Base-by-base conservation (phyloP, 1,139 yeast genomes). In the Taiozyma sp. region DNA sequence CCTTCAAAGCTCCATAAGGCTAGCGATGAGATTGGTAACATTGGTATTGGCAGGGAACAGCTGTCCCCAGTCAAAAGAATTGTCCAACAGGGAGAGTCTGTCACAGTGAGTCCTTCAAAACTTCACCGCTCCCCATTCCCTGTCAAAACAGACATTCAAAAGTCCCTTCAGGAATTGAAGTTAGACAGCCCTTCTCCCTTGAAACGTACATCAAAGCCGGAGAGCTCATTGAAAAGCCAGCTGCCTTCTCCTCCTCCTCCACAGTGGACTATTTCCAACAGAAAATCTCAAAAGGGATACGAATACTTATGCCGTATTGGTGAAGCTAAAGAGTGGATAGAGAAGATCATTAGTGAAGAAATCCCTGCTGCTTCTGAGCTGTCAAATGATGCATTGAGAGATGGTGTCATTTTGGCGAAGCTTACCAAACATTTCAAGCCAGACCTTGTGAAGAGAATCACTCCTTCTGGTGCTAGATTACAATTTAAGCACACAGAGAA, bases 401-500 rank as follows among this genome's bases (percentile, higher is more conserved):
- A 92, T 67, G 99, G 99, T 54, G 90, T 91, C 2, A 76, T 83
- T 49, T 73, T 93, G 46, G 98, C 98, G 2, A 84, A 87, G 62
- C 70, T 93, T 40, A 84, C 96, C 5, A 80, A 82, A 58, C 78
- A 75, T 4, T 83, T 93, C 49, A 81, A 87, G 45, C 96, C 97
- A 0, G 75, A 76, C 0, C 70, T 82, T 4, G 87, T 83, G 14
- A 77, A 73, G 43, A 71, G 72, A 48, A 80, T 85, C 16, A 78
- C 77, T 54, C 80, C 80, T 24, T 72, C 79, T n/a, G 77, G 78
- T 4, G 61, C 65, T 14, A 81, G 80, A 52, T 73, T 90, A 44
- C 96, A 90, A 65, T 93, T 89, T 72, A 82, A 88, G 55, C 97
- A 91, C 66, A 90, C 97, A 0, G 98, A 95, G 65, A 93, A 93